Base-by-base conservation (phyloP, 371 early-diverging fungal species). In the Rhizopus arrhizus region DNA sequence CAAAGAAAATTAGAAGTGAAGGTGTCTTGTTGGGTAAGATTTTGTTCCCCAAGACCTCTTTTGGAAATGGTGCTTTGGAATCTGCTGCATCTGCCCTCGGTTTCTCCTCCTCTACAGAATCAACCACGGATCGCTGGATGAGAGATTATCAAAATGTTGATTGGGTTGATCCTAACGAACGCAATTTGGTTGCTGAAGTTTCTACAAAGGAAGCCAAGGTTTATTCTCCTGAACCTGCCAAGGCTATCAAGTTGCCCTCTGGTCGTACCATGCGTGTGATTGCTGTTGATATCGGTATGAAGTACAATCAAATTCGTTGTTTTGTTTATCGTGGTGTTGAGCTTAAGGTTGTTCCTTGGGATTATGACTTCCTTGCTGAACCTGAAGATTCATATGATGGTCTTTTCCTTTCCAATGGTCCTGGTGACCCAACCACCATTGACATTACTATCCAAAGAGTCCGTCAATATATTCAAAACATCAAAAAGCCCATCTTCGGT, bases 231-330 rank as follows among this genome's bases (percentile, higher is more conserved):
- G 89, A 85, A 32, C 84, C 85, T 4, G 68, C 74, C 43, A 84
- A 71, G 16, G 83, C 86, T 35, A 62, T 89, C 52, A 77, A 82
- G 65, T 85, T 84, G 4, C 76, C 87, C 34, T 84, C 88, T 64
- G 95, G 95, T 5, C 89, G 88, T 64, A 81, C 89, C 10, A 74
- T 95, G 61, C 89, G 92, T 56, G 83, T 97, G 45, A 64, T 97
- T 50, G 95, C 94, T 42, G 89, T 97, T 8, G 97, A 97, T 75
- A 92, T 97, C 12, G 98, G 98, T 66, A 95, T 97, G 94, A 97
- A 97, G 77, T 92, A 85, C 83, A 96, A 96, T 83, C 97, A 97
- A 75, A 91, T 96, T 73, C 91, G 96, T 56, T 95, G 95, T 85
- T 95, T 97, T 63, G 87, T 94, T 49, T 87, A 88, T 66, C 90